Evolutionary conservation across 345 rosid genomes (phyloP).

Genomic region (Eucalyptus pauciflora): DNA sequence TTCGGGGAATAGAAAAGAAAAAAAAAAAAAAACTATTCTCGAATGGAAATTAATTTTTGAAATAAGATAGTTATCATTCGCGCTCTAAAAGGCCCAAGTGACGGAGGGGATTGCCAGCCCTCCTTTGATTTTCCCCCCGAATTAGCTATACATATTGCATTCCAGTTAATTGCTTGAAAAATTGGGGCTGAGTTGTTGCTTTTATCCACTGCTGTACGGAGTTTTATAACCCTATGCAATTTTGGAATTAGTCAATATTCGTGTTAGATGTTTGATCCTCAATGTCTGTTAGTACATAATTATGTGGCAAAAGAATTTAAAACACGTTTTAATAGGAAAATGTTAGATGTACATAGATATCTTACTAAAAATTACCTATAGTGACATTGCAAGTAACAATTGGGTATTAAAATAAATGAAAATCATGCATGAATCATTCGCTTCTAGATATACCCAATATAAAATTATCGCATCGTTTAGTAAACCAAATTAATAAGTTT

Average conservation of each 20-base stretch:
- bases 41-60: too few relatives aligned
- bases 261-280: not conserved
- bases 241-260: not conserved
- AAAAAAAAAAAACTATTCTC: too few relatives aligned
- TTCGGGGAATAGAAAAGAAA: rapidly evolving
- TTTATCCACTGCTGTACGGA: not conserved
- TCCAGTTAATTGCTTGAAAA: not conserved
- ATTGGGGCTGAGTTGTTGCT: not conserved
- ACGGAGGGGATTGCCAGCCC: not conserved
- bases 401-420: not conserved
- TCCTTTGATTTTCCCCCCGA: not conserved
- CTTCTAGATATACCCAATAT: not conserved
- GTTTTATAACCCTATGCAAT: not conserved
- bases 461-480: not conserved
- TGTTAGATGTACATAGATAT: not conserved
- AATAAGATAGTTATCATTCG: too few relatives aligned
- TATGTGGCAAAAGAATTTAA: not conserved
- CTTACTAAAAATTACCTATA: not conserved
- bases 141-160: not conserved
- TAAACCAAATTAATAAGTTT: not conserved
- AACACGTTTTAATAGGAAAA: not conserved
- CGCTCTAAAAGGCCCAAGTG: not conserved
- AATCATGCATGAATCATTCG: not conserved
- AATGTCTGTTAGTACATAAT: not conserved
- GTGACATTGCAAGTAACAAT: not conserved